Conservation (phyloP, 306 rosid species). For the Quercus robur region DNA sequence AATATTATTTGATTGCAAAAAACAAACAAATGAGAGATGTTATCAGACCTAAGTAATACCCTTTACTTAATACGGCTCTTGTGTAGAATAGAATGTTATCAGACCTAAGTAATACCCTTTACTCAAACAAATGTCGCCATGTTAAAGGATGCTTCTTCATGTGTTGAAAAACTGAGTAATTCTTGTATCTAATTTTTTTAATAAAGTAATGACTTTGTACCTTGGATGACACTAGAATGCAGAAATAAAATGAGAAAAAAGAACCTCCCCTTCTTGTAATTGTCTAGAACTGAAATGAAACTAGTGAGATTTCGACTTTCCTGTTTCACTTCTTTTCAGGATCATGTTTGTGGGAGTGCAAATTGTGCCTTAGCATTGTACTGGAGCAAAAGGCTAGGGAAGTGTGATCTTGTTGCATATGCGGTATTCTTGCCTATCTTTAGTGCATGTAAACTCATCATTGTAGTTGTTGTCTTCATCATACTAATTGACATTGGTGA, state of each 20-base stretch:
- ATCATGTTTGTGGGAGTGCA: constrained; percentile 66
- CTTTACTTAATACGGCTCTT: neutral
- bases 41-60: neutral
- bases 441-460: neutral
- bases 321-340: constrained; percentile 29
- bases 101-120: neutral
- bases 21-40: neutral
- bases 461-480: neutral
- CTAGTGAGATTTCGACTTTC: no score
- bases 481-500: neutral
- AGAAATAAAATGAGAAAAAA: neutral
- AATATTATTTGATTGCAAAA: neutral
- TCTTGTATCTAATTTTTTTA: neutral
- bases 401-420: no score
- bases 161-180: neutral
- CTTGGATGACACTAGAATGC: neutral
- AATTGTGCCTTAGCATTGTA: constrained; percentile 57
- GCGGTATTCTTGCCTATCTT: constrained; percentile 25
- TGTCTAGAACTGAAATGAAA: neutral
- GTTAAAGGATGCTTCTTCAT: neutral
- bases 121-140: no score
- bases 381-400: no score
- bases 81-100: neutral
- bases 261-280: neutral
- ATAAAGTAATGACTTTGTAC: neutral